A percentile compares a stretch with the other conserved stretches of the same genome.
Conservation (phyloP, 2,329 filamentous ascomycete species). For the Tolypocladium tundrense region DNA sequence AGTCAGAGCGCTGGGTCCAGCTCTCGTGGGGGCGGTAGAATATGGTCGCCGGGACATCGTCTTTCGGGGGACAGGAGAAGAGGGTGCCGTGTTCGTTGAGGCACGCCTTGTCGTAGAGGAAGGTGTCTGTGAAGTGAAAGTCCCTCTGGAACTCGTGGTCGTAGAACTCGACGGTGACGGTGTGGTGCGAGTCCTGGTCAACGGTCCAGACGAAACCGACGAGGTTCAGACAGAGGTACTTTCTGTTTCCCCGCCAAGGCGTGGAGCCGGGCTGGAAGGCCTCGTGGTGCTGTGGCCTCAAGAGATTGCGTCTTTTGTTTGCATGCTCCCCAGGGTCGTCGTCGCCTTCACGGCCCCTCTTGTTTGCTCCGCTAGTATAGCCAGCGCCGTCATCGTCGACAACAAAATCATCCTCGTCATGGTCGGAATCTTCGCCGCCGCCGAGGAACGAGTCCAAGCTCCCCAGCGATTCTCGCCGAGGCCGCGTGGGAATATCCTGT, state of each 20-base stretch:
- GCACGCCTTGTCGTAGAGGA: slow-evolving; percentile 92
- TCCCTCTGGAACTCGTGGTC: slow-evolving; percentile 86
- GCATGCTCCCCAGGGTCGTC: slow-evolving; percentile 36
- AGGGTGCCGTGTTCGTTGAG: slow-evolving; percentile 75
- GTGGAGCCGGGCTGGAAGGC: slow-evolving; percentile 91
- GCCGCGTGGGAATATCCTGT: slow-evolving; percentile 33
- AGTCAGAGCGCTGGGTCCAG: slow-evolving; percentile 85
- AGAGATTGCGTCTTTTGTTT: slow-evolving; percentile 39
- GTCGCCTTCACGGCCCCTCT: slow-evolving; percentile 40
- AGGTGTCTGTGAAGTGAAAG: slow-evolving; percentile 96
- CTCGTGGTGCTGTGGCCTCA: slow-evolving; percentile 61
- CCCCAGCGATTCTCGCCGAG: slow-evolving; percentile 55
- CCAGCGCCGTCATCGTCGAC: slow-evolving; percentile 92
- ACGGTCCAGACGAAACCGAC: slow-evolving; percentile 96
- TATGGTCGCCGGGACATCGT: slow-evolving; percentile 62
- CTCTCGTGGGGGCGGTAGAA: slow-evolving; percentile 96
- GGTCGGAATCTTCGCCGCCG: slow-evolving; percentile 39
- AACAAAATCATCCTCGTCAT: slow-evolving; percentile 71
- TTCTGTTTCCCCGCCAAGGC: slow-evolving; percentile 87
- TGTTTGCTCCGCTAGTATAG: slow-evolving; percentile 54
- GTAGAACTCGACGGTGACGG: slow-evolving; percentile 94
- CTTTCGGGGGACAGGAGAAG: slow-evolving; percentile 68
- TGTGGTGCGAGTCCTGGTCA: slow-evolving; percentile 86
- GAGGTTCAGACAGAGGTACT: slow-evolving; percentile 87
- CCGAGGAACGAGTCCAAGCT: slow-evolving; percentile 77